Evolutionary conservation across 306 rosid species (phyloP).

Genomic region (Clitoria ternatea): DNA sequence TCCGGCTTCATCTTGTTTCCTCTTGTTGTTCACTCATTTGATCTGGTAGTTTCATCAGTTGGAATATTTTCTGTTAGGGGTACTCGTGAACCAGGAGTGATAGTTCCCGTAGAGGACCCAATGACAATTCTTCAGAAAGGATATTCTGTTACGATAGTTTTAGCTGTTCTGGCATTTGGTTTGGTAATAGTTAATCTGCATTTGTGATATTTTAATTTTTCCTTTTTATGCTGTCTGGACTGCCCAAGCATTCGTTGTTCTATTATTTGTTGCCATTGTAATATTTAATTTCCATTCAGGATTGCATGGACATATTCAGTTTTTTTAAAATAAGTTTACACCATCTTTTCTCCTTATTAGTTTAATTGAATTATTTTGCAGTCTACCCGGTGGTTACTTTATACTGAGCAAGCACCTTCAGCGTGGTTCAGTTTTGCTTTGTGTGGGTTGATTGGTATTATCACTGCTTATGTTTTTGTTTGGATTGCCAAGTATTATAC

Average conservation of each 20-base stretch:
- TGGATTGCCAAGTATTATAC: conserved; percentile 94
- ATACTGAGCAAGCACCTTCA: conserved; percentile 96
- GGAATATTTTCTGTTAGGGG: conserved; percentile 93
- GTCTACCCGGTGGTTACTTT: conserved; percentile 97
- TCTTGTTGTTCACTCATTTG: conserved; percentile 95
- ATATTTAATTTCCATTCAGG: conserved; percentile 11
- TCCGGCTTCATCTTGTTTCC: conserved; percentile 99
- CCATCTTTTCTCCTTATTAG: conserved; percentile 22
- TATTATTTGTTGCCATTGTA: conserved; percentile 7
- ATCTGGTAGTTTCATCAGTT: conserved; percentile 80
- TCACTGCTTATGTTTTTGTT: conserved; percentile 85
- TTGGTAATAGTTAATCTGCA: conserved; percentile 59
- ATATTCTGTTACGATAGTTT: conserved; percentile 79
- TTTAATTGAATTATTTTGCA: conserved; percentile 38
- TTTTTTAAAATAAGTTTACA: neutral
- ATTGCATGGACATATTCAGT: conserved; percentile 10
- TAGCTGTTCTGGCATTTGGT: conserved; percentile 90
- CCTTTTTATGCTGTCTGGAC: conserved; percentile 8
- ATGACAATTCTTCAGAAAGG: conserved; percentile 95
- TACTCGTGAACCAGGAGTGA: conserved; percentile 71
- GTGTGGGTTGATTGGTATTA: conserved; percentile 95
- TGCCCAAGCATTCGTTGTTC: conserved; percentile 6
- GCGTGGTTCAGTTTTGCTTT: conserved; percentile 98
- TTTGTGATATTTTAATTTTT: conserved; percentile 15
- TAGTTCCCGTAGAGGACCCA: conserved; percentile 83